phyloP scores from a whole-genome alignment of 2,329 filamentous ascomycete genomes.

The Pyrenophora teres region DNA sequence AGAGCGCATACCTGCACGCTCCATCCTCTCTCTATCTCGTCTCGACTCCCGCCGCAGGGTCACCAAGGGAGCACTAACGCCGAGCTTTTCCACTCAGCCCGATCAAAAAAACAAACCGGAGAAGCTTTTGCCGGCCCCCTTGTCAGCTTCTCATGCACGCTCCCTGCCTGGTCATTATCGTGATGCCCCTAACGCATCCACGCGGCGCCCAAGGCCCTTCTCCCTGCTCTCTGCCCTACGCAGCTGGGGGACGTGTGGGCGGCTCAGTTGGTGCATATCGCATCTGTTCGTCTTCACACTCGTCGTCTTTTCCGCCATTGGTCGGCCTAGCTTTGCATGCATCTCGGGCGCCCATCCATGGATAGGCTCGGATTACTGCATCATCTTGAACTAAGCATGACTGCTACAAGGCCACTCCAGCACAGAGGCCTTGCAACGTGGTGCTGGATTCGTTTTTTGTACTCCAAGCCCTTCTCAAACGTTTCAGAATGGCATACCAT shows the following conservation, averaged over 20 bases:
- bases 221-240: slow-evolving; percentile 13
- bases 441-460: background rate
- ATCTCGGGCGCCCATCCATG: slow-evolving; percentile 13
- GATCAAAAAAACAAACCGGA: slow-evolving; percentile 1
- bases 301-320: slow-evolving; percentile 15
- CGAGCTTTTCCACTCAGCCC: slow-evolving; percentile 1
- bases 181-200: slow-evolving; percentile 26
- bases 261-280: slow-evolving; percentile 22
- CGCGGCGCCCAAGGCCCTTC: slow-evolving; percentile 32
- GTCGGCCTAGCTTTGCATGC: slow-evolving; percentile 14
- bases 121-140: slow-evolving; percentile 18
- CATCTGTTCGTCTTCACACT: slow-evolving; percentile 7
- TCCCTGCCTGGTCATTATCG: slow-evolving; percentile 23
- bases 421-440: background rate
- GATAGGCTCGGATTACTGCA: slow-evolving; percentile 27
- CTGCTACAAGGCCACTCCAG: slow-evolving; percentile 7
- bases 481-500: slow-evolving; percentile 4
- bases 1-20: slow-evolving; percentile 13
- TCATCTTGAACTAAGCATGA: slow-evolving; percentile 14
- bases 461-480: slow-evolving; percentile 1
- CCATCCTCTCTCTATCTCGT: slow-evolving; percentile 12
- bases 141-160: slow-evolving; percentile 8
- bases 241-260: slow-evolving; percentile 10
- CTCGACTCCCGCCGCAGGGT: slow-evolving; percentile 16
- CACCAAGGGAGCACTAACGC: slow-evolving; percentile 10